Evolutionary conservation across 2,329 filamentous ascomycete genomes (phyloP), one percentile per base, ranked within the genome.

Genomic region (Pseudogymnoascus sp.): DNA sequence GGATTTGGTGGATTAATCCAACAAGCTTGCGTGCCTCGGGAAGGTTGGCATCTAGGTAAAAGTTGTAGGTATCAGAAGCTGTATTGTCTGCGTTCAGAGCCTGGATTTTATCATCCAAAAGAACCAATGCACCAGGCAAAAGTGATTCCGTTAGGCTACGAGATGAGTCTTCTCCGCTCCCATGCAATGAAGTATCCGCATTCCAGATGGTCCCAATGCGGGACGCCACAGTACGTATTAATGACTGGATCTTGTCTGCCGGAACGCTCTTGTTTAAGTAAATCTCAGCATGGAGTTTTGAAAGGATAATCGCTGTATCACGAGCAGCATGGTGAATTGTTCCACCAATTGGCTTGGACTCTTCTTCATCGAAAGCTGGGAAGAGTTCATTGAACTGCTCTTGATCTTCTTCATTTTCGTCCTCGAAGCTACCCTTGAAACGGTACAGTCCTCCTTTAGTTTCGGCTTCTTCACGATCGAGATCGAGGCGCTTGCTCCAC

Each of bases 31-130:
- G 86, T 8, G 86, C 85, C 75, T 97, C 90, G 1, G 77, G 72
- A 11, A 93, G 76, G 68, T 97, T 95, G 2, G 87, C 73, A 68
- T 96, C 87, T 0, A 83, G 86, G 73, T 99, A 99, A 72, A 99
- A 97, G 74, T 96, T 96, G 77, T 93, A 95, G 22, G 77, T 72
- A 33, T 73, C 74, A 0, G 74, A 67, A 2, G 76, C 69, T 4
- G 75, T 74, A 5, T 73, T 66, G 1, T 65, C 67, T 2, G 71
- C 70, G 20, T 71, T 72, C 58, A 81, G 80, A 37, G 77, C 75
- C 37, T 79, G 72, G 30, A 84, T 73, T 66, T 84, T 82, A 64
- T 88, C 82, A 62, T 87, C 79, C 1, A 96, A 73, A 0, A 83
- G 75, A 15, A 93, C 74, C 22, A 92, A 74, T 0, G 88, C 78